These are phyloP conservation scores for Eucalyptus albens DNA, from an alignment of 345 rosid genomes.

Conservation along the genomic window DNA sequence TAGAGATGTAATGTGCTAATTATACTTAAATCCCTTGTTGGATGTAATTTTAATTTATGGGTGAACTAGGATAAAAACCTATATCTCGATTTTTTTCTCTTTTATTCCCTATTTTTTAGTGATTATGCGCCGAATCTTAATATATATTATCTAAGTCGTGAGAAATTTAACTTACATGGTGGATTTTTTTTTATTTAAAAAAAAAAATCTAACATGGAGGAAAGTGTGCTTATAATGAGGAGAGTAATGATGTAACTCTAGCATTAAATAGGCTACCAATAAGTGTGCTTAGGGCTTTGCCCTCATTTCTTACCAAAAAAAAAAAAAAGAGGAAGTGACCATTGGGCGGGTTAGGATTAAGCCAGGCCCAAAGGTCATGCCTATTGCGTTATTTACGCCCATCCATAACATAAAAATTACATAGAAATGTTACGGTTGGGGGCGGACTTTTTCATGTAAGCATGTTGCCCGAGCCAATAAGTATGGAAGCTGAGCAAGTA, in stretches of 20 bases:
- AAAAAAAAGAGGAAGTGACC: too few species aligned
- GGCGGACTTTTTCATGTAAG: neutral
- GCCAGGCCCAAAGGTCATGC: neutral
- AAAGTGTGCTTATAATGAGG: neutral
- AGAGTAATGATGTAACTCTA: too few species aligned
- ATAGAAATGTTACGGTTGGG: neutral
- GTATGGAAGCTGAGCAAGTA: neutral
- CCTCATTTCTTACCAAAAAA: too few species aligned
- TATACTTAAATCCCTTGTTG: accelerated
- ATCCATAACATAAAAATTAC: neutral
- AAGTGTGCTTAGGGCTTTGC: too few species aligned
- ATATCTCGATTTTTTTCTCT: accelerated
- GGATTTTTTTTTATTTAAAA: neutral
- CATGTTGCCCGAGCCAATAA: neutral
- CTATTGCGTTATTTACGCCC: neutral
- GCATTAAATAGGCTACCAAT: too few species aligned
- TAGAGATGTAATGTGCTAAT: accelerated
- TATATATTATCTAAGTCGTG: neutral
- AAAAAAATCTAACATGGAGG: neutral
- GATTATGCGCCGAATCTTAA: accelerated
- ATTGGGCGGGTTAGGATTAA: neutral
- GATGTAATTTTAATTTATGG: neutral
- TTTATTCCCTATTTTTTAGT: accelerated
- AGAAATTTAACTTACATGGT: neutral
- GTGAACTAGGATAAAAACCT: too few species aligned